Base-by-base conservation (phyloP, 768 basidiomycete species). In the Rubroboletus satanas region DNA sequence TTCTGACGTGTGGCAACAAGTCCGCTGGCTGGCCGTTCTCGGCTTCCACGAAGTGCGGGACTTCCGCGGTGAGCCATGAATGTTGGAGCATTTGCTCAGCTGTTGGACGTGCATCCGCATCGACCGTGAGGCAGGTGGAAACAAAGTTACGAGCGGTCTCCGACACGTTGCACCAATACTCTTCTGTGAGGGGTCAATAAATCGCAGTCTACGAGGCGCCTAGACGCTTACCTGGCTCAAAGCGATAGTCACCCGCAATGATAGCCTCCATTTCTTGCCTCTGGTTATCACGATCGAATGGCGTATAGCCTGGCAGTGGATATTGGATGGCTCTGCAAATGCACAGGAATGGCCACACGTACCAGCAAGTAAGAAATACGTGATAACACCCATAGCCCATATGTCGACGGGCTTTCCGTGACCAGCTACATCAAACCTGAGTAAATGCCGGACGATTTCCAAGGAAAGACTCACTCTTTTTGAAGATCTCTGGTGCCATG, bases 301-400 rank as follows among this genome's bases (percentile, higher is more conserved):
- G 97, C 6, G 97, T 99, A 76, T 98, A 95, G 3, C 91, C 88
- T 64, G 75, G 74, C 29, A 15, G 44, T 21, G 17, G 10, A 46
- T 15, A 12, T 58, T 15, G 56, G 45, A 35, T 28, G 21, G 21
- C 18, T 44, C 26, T n/a, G 38, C 42, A 28, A 38, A 49, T 38
- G 26, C 26, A 38, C 17, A 5, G 3, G 11, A 35, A 23, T 26
- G 35, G n/a, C 9, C 3, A 28, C 37, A 54, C 65, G 18, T 58
- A 67, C 83, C 85, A 49, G 85, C 86, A 28, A 98, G 85, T 4
- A 98, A 76, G 85, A 97, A 97, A 74, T 98, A 98, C 12, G 96
- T 90, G 71, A 99, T 95, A 46, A 99, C 96, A 37, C 96, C 96
- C 83, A 98, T 95, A 1, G 96, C 94, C 95, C 93, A 95, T 52